A percentile compares a stretch with the other conserved stretches of the same genome.
These are phyloP conservation scores for Xylaria cubensis DNA, from an alignment of 495 filamentous ascomycete species.

Conservation along the genomic window DNA sequence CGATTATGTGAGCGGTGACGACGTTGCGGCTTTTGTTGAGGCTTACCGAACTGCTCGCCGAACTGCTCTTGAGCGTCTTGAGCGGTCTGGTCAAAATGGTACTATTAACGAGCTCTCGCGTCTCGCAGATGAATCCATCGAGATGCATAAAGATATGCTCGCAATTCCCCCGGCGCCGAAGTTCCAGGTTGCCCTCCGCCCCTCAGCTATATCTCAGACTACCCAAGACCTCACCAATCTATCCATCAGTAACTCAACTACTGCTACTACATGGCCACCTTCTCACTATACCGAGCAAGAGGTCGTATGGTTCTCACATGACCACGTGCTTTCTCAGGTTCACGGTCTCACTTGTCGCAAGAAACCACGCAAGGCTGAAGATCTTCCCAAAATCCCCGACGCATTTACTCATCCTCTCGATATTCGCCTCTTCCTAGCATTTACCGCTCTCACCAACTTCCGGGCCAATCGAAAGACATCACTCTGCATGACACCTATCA, in stretches of 20 bases:
- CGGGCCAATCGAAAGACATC: neutral
- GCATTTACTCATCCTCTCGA: constrained; percentile 16
- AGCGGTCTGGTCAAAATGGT: neutral
- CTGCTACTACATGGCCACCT: neutral
- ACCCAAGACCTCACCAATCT: neutral
- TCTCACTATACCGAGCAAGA: constrained; percentile 8
- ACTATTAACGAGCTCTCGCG: neutral
- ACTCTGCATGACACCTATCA: constrained; percentile 12
- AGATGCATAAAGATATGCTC: neutral
- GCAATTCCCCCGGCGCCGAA: neutral
- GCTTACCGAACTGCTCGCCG: neutral
- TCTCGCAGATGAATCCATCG: constrained; percentile 2
- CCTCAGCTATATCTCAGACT: neutral
- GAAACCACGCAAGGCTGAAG: neutral
- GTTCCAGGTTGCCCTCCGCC: neutral
- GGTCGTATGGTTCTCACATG: constrained; percentile 10
- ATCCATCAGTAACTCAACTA: too few relatives aligned
- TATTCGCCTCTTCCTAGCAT: constrained; percentile 15
- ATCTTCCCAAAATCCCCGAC: constrained; percentile 3
- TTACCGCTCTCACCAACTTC: constrained; percentile 6
- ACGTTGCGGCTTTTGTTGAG: neutral
- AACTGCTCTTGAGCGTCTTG: too few relatives aligned
- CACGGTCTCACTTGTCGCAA: neutral
- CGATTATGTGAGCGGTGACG: neutral
- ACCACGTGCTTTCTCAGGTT: constrained; percentile 9